Conservation (phyloP, 129 eudicot genomes). For the Artemisia argyi region DNA sequence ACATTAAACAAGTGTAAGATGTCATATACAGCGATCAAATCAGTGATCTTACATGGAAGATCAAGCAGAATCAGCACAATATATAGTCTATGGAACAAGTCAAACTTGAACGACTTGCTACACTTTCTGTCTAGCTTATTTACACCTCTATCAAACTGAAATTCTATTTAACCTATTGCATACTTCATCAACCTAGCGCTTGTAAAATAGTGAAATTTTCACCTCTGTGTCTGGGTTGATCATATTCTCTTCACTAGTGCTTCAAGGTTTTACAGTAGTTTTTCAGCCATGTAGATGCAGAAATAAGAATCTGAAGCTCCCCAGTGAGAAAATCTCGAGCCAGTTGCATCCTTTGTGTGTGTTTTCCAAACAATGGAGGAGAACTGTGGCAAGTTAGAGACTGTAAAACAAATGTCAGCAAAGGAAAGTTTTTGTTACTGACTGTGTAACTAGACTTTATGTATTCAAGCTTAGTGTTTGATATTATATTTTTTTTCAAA, state of each 20-base stretch:
- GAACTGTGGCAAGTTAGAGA: slow-evolving; percentile 32
- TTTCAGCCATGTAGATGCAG: slow-evolving; percentile 79
- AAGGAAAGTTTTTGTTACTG: slow-evolving; percentile 5
- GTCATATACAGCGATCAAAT: too few species aligned
- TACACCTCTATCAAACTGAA: slow-evolving; percentile 2
- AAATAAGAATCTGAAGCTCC: slow-evolving; percentile 65
- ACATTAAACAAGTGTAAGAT: too few species aligned
- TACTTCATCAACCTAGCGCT: background rate
- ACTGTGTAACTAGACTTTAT: background rate
- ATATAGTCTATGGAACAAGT: background rate
- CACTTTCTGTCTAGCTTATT: background rate
- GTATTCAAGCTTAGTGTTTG: too few species aligned
- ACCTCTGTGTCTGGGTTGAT: too few species aligned
- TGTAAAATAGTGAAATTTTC: background rate
- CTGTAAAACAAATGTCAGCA: slow-evolving; percentile 34
- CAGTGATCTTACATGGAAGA: too few species aligned
- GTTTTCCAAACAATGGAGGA: slow-evolving; percentile 17
- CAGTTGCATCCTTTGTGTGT: slow-evolving; percentile 43
- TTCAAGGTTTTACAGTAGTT: slow-evolving; percentile 52
- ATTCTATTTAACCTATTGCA: background rate
- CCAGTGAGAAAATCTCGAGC: slow-evolving; percentile 66
- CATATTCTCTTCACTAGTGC: background rate
- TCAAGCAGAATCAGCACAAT: background rate
- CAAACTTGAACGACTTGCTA: slow-evolving; percentile 5
- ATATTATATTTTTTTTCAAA: too few species aligned